These are phyloP conservation scores for Colletotrichum liriopes DNA, from an alignment of 2,329 filamentous ascomycete species.

Conservation along the genomic window DNA sequence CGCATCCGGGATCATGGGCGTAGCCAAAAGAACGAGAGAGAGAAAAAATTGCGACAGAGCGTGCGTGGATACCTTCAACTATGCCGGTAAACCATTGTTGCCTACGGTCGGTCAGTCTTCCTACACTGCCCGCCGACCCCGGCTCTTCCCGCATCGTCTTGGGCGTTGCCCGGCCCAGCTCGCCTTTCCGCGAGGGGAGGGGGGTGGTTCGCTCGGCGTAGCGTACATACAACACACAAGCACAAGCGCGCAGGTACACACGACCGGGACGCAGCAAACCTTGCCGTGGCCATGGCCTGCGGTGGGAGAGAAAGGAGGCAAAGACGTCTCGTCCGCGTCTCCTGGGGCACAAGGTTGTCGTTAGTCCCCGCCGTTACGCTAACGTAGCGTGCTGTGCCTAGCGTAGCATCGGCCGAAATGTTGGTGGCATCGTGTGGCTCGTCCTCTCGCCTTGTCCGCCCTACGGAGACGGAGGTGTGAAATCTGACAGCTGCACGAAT, in stretches of 20 bases:
- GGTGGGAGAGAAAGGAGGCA: not conserved
- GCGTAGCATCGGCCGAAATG: slow-evolving; percentile 1
- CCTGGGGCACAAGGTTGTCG: slow-evolving; percentile 25
- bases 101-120: not conserved
- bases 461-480: slow-evolving; percentile 31
- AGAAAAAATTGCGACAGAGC: not conserved
- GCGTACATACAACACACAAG: not conserved
- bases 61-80: not conserved
- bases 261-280: not conserved
- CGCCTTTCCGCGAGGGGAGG: not conserved
- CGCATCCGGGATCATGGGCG: slow-evolving; percentile 7
- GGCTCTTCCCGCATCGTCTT: not conserved
- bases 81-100: not conserved
- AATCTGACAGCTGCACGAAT: slow-evolving; percentile 26
- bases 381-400: slow-evolving; percentile 15
- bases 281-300: not conserved
- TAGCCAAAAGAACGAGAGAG: not conserved
- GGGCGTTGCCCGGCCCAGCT: not conserved
- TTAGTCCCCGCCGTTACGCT: slow-evolving; percentile 39
- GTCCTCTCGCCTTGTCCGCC: slow-evolving; percentile 22
- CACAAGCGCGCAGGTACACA: not conserved
- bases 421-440: slow-evolving; percentile 20
- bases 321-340: slow-evolving; percentile 2
- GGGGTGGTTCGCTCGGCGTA: not conserved
- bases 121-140: slow-evolving; percentile 1